Evolutionary conservation across 768 basidiomycete species (phyloP).

Genomic region (Tulasnella sp.): DNA sequence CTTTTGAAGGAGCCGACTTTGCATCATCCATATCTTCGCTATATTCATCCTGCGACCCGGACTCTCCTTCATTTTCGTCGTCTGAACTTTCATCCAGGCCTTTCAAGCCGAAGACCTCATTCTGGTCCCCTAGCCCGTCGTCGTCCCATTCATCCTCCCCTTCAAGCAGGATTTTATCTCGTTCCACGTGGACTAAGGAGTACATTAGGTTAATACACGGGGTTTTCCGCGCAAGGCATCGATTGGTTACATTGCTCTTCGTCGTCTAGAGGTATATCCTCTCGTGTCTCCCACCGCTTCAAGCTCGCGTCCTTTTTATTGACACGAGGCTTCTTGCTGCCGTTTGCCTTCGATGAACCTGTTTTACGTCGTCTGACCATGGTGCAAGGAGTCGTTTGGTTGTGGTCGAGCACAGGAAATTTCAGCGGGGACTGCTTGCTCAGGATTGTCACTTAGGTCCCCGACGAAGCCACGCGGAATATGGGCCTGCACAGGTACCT

Average conservation of each 20-base stretch:
- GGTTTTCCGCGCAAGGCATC: neutral
- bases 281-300: constrained; percentile 52
- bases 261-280: constrained; percentile 64
- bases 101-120: constrained; percentile 70
- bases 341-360: neutral
- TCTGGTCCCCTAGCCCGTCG: constrained; percentile 51
- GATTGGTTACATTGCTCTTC: constrained; percentile 55
- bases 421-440: neutral
- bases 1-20: constrained; percentile 13
- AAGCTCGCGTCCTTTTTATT: constrained; percentile 22
- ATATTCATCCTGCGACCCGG: constrained; percentile 36
- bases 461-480: neutral
- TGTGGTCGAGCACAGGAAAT: neutral
- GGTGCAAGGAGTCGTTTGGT: neutral
- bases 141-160: constrained; percentile 34
- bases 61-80: constrained; percentile 24
- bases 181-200: constrained; percentile 51
- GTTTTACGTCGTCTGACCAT: constrained; percentile 7
- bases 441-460: neutral
- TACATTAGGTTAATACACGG: constrained; percentile 5
- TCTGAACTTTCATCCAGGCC: constrained; percentile 31
- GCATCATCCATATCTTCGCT: constrained; percentile 32
- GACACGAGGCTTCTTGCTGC: neutral
- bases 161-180: constrained; percentile 69
- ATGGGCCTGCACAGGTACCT: neutral